Evolutionary conservation across 169 alveolate genomes (phyloP).

Genomic region (Plasmodium vivax): DNA sequence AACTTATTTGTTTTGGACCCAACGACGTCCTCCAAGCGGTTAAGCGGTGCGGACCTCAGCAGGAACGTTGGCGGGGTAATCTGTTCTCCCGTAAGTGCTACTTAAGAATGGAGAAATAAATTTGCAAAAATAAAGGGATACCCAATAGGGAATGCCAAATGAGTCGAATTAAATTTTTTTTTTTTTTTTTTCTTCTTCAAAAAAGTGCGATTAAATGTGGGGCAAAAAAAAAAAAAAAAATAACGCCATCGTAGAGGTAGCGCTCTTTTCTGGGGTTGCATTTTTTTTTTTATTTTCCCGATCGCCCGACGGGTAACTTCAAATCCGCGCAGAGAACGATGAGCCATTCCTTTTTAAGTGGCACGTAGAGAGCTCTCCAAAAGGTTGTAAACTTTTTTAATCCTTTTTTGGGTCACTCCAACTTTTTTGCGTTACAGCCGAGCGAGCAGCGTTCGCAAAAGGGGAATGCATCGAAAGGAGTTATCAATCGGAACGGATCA

Average conservation of each 20-base stretch:
- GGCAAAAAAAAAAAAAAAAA: background rate
- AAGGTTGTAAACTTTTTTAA: background rate
- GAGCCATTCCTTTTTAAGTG: background rate
- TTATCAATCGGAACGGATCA: too few species aligned
- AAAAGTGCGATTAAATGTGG: background rate
- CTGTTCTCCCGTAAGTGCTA: background rate
- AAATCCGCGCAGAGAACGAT: background rate
- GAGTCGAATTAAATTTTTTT: background rate
- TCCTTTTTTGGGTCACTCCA: background rate
- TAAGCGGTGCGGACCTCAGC: background rate
- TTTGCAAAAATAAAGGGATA: background rate
- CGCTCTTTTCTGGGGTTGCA: background rate
- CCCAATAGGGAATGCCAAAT: background rate
- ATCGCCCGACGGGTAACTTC: background rate
- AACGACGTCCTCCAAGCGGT: background rate
- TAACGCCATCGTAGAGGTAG: background rate
- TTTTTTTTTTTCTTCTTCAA: background rate
- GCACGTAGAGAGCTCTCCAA: background rate
- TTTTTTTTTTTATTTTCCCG: background rate
- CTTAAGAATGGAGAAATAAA: background rate
- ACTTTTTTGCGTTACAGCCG: background rate
- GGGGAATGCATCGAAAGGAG: background rate
- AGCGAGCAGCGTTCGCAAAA: background rate
- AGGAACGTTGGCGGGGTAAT: background rate
- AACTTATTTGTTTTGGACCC: background rate